Evolutionary conservation across 306 rosid species (phyloP).

Genomic region (Ormosia emarginata): DNA sequence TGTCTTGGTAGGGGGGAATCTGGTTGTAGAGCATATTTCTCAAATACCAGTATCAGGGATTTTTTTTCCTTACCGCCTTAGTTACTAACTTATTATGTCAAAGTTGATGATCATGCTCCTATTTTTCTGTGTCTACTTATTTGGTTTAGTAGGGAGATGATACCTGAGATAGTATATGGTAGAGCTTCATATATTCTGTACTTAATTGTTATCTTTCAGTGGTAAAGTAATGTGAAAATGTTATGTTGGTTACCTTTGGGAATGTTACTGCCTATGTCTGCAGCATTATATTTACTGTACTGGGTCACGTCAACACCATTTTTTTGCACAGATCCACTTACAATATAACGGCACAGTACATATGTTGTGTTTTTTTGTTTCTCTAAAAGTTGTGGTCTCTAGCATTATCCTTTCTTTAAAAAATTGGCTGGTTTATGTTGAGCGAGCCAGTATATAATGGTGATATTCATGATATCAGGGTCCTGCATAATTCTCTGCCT

Average conservation of each 20-base stretch:
- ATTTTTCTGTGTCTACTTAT: background rate
- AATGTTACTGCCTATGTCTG: background rate
- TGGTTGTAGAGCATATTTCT: no score
- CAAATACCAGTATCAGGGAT: no score
- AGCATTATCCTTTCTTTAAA: background rate
- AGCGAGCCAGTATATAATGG: background rate
- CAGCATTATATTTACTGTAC: background rate
- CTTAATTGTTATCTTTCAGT: background rate
- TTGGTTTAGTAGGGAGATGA: background rate
- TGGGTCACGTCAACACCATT: background rate
- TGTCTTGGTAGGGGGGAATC: no score
- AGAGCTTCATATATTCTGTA: background rate
- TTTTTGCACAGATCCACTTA: background rate
- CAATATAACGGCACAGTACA: background rate
- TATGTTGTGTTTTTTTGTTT: background rate
- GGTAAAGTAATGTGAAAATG: background rate
- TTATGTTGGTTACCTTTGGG: background rate
- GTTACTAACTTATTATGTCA: background rate
- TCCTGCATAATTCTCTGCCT: background rate
- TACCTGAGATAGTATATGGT: background rate
- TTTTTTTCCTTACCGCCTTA: no score
- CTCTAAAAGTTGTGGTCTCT: background rate
- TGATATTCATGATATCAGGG: slow-evolving; percentile 8
- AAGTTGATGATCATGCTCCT: background rate
- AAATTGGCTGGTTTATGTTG: background rate